Percentiles rank a stretch among this genome's conserved stretches.
Evolutionary conservation across 805 yeast species (phyloP).

Genomic region (Schwanniomyces polymorphus): DNA sequence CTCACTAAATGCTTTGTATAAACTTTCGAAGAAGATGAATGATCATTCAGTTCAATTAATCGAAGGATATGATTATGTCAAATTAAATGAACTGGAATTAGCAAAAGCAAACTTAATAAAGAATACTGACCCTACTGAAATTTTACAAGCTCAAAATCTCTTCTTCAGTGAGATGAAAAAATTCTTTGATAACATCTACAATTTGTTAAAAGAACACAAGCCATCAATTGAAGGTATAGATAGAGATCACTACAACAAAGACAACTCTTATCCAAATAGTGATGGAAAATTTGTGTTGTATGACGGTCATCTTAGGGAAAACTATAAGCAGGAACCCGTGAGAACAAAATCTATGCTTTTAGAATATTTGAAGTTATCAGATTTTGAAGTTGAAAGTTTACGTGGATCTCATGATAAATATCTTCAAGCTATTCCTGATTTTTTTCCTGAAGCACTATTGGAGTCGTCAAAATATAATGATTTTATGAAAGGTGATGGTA

Average conservation of each 20-base stretch:
- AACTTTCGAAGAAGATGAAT: conserved; percentile 1
- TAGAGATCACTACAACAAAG: conserved; percentile 26
- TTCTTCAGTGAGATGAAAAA: conserved; percentile 7
- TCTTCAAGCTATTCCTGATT: conserved; percentile 18
- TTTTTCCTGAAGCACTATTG: conserved; percentile 20
- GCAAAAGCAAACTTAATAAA: background rate
- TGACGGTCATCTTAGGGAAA: conserved; percentile 36
- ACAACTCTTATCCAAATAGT: conserved; percentile 14
- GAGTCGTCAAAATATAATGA: conserved; percentile 18
- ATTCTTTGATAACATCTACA: conserved; percentile 21
- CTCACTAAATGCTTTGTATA: background rate
- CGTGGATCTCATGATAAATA: conserved; percentile 20
- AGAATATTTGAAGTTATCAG: conserved; percentile 18
- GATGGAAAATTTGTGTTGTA: conserved; percentile 28
- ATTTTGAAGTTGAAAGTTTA: conserved; percentile 17
- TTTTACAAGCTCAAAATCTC: background rate
- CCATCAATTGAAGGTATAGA: conserved; percentile 23
- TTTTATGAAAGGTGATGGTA: conserved; percentile 39
- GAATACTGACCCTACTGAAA: background rate
- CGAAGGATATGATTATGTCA: conserved; percentile 17
- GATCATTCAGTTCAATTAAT: conserved; percentile 8
- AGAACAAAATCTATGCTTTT: conserved; percentile 24
- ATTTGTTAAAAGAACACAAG: conserved; percentile 14
- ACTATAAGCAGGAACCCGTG: conserved; percentile 26
- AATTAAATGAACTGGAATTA: conserved; percentile 1